These are phyloP conservation scores for Lyophyllum semitale DNA, from an alignment of 768 basidiomycete species.

Conservation along the genomic window DNA sequence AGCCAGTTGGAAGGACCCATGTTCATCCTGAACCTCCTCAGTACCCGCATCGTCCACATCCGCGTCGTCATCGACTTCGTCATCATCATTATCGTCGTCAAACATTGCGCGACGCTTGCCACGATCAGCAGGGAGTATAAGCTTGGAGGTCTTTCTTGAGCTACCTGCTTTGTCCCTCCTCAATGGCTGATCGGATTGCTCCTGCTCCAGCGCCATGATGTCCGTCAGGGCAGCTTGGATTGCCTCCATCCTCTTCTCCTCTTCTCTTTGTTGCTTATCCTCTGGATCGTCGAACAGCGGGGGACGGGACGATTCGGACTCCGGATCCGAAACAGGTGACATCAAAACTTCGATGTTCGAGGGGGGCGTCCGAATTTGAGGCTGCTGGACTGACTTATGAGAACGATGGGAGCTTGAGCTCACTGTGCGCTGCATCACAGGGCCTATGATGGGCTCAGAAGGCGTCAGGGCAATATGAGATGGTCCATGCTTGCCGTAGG, in stretches of 20 bases:
- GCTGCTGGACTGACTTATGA: conserved; percentile 21
- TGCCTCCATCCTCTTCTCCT: conserved; percentile 89
- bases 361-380: conserved; percentile 28
- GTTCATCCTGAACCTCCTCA: conserved; percentile 42
- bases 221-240: conserved; percentile 95
- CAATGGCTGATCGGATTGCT: conserved; percentile 26
- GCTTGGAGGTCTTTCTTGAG: conserved; percentile 7
- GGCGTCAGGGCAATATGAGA: conserved; percentile 11
- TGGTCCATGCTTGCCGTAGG: conserved; percentile 15
- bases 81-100: conserved; percentile 46
- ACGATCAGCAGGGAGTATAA: conserved; percentile 4
- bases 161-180: neutral
- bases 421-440: conserved; percentile 39
- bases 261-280: conserved; percentile 66
- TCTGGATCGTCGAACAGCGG: conserved; percentile 84
- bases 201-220: conserved; percentile 86
- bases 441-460: conserved; percentile 36
- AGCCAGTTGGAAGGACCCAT: conserved; percentile 69
- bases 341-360: conserved; percentile 83
- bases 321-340: conserved; percentile 60
- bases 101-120: conserved; percentile 32
- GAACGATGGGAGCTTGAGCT: conserved; percentile 44
- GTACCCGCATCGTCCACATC: conserved; percentile 41
- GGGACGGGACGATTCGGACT: conserved; percentile 59
- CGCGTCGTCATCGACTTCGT: conserved; percentile 48